phyloP scores from a whole-genome alignment of 768 basidiomycete species.

The Suillus decipiens region DNA sequence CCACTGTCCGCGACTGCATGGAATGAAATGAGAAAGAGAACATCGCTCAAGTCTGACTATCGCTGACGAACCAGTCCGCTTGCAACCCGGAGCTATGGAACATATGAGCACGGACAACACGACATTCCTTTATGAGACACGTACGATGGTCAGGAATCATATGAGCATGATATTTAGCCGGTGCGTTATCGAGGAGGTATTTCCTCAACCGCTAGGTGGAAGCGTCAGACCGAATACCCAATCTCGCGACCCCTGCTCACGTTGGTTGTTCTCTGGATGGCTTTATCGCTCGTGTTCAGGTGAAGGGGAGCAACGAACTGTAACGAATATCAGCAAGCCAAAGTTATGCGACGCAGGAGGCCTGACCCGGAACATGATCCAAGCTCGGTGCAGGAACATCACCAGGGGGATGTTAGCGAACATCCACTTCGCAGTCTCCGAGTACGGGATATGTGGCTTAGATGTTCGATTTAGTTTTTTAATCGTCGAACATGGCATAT shows the following conservation, averaged over 20 bases:
- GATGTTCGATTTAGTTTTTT: conserved; percentile 32
- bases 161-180: neutral
- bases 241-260: conserved; percentile 5
- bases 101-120: neutral
- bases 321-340: neutral
- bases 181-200: neutral
- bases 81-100: neutral
- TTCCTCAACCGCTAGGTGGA: neutral
- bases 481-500: neutral
- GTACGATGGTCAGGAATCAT: neutral
- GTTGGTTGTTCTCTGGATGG: conserved; percentile 15
- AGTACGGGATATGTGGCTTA: conserved; percentile 39
- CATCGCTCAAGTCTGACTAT: neutral
- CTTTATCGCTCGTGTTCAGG: conserved; percentile 11
- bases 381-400: conserved; percentile 52
- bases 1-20: neutral
- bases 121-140: neutral
- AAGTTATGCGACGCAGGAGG: neutral
- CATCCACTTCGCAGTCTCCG: conserved; percentile 45
- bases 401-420: conserved; percentile 55
- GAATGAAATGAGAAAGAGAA: neutral
- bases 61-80: neutral
- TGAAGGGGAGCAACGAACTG: conserved; percentile 25
- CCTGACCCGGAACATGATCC: conserved; percentile 50
- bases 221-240: neutral